Evolutionary conservation across 768 basidiomycete genomes (phyloP).

Genomic region (Hortiboletus flavorubellus): DNA sequence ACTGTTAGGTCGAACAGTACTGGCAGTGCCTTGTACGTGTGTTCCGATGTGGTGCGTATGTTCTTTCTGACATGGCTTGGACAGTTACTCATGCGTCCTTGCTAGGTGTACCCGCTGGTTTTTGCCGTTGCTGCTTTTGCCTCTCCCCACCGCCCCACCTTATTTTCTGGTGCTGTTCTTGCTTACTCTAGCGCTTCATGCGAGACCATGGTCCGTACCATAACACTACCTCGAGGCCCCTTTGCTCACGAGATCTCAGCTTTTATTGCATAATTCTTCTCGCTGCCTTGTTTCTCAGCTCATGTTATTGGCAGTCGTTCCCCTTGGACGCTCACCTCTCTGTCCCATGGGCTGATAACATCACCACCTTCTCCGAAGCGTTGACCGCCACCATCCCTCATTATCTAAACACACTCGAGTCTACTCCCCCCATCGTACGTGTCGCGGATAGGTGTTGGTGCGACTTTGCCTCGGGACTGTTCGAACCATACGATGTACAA

Average conservation of each 20-base stretch:
- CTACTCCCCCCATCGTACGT: slow-evolving; percentile 56
- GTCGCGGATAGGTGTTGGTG: slow-evolving; percentile 85
- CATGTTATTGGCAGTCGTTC: slow-evolving; percentile 88
- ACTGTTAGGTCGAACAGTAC: background rate
- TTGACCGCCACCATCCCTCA: slow-evolving; percentile 46
- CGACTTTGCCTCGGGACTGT: slow-evolving; percentile 64
- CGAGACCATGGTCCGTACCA: slow-evolving; percentile 71
- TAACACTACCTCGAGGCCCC: background rate
- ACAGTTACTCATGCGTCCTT: background rate
- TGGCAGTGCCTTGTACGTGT: background rate
- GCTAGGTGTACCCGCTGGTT: slow-evolving; percentile 85
- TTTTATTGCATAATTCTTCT: slow-evolving; percentile 87
- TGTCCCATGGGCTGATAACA: slow-evolving; percentile 62
- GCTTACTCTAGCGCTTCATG: slow-evolving; percentile 73
- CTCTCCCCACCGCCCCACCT: slow-evolving; percentile 75
- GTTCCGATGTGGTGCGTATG: slow-evolving; percentile 54
- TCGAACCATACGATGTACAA: slow-evolving; percentile 74
- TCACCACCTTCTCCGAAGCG: slow-evolving; percentile 71
- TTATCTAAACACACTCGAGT: slow-evolving; percentile 35
- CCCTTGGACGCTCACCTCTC: slow-evolving; percentile 60
- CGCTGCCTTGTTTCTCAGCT: slow-evolving; percentile 78
- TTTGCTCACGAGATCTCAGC: slow-evolving; percentile 37
- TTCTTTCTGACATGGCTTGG: background rate
- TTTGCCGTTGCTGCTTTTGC: slow-evolving; percentile 70
- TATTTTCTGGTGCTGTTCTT: slow-evolving; percentile 78